Base-by-base conservation (phyloP, 768 basidiomycete species). In the Kwoniella dejecticola region DNA sequence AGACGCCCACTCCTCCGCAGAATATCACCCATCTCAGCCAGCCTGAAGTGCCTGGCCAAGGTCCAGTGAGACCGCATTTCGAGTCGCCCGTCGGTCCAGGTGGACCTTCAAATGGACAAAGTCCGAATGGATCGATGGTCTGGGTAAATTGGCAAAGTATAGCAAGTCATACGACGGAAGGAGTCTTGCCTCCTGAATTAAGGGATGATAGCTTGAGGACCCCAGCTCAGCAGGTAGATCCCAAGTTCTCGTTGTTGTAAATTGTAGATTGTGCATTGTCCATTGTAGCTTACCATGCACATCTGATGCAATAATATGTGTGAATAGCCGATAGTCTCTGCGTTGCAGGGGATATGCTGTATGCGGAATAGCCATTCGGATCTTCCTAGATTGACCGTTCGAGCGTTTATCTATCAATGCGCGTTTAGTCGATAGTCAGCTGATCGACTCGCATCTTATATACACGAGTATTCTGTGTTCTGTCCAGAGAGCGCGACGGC, bases 121-220 rank as follows among this genome's bases (percentile, higher is more conserved):
- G 42, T 42, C 19, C 31, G n/a, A 47, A 44, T 31, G 23, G 29
- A n/a, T 15, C 31, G 57, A 38, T 60, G 46, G 33, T n/a, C 46
- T 50, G 44, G 33, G 31, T 60, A 30, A 30, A 42, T 49, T n/a
- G 47, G 40, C 33, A 52, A 30, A 40, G 23, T 13, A 31, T 40
- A 21, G 50, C 50, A 7, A 52, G 50, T 33, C 31, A 33, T 40
- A 33, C 30, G 7, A 48, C 46, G 7, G 23, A 48, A 15, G 46
- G 46, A 26, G 24, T 26, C 17, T 29, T 48, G 46, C 46, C 46
- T 13, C 46, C 46, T 29, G 23, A 30, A 48, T 27, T 48, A 15
- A 23, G 29, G n/a, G 46, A 48, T 29, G 24, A 23, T 15, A 48
- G n/a, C 29, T 15, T 48, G 46, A 48, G 46, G 46, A 48, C 46